Base-by-base conservation (phyloP, 2,329 filamentous ascomycete species). In the Colletotrichum tropicale region DNA sequence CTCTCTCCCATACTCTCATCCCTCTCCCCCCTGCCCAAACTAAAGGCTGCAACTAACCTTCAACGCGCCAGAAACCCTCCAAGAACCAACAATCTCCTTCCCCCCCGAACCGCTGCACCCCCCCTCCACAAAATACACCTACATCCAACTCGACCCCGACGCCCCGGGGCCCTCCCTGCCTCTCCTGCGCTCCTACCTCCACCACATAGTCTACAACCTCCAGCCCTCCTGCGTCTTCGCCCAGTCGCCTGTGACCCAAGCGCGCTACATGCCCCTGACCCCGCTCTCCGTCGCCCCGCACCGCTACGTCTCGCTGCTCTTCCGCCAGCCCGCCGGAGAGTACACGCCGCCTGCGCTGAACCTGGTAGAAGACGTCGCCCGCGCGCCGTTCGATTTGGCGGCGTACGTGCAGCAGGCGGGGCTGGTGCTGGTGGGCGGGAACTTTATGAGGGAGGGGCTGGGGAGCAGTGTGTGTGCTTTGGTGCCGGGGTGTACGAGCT, bases 121-220 rank as follows among this genome's bases (percentile, higher is more conserved):
- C 3, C 8, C 66, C 8, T 21, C 66, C 8, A 68, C 66, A 21
- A 58, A 58, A 34, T 60, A 68, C 52, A 68, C 66, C 3, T 68
- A 68, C 32, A 68, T 68, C 66, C 66, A 68, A 28, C 15, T 68
- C 66, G 66, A 68, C 52, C 66, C 66, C 28, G 66, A 68, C 66
- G 52, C 66, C 10, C 66, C 66, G 1, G 66, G 66, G 2, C 66
- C 66, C 5, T 13, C n/a, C 3, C 9, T 60, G 2, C 66, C 66
- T 1, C 15, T 68, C 4, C 32, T 58, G 5, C 18, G 52, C 4
- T 32, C 36, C 5, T 68, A 24, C 21, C 66, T 68, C 6, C 66
- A 68, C 52, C 66, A 68, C 5, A 7, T 60, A 10, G 7, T 60
- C 16, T 68, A 68, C 66, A 55, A 68, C 52, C n/a, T 68, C 8